Percentiles rank a stretch among this genome's conserved stretches.
Evolutionary conservation across 441 rosid species (phyloP).

Genomic region (Syzygium syzygioides): DNA sequence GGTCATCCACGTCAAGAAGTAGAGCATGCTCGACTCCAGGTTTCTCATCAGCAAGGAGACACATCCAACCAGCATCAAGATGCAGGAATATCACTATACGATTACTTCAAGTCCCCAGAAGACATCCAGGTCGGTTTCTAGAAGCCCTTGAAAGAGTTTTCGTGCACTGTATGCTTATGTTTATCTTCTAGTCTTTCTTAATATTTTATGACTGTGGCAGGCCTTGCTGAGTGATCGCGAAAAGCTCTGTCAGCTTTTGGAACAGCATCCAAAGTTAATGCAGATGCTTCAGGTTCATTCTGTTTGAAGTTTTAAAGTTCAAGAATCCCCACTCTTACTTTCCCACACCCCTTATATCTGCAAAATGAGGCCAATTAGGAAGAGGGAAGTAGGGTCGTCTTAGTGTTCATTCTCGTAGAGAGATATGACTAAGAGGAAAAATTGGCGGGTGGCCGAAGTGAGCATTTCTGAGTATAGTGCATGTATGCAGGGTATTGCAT

Average conservation of each 20-base stretch:
- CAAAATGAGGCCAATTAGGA: not conserved
- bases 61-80: conserved; percentile 62
- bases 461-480: not conserved
- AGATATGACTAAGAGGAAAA: not conserved
- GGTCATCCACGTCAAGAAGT: conserved; percentile 56
- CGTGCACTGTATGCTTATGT: conserved; percentile 1
- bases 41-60: conserved; percentile 53
- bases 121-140: conserved; percentile 68
- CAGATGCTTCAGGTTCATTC: conserved; percentile 92
- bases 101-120: conserved; percentile 88
- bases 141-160: not conserved
- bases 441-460: not conserved
- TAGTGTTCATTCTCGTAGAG: not conserved
- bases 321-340: not conserved
- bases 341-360: not conserved
- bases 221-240: conserved; percentile 81
- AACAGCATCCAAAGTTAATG: conserved; percentile 92
- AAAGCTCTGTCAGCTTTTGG: conserved; percentile 92
- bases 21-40: conserved; percentile 34
- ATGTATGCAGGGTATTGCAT: not conserved
- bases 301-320: not conserved
- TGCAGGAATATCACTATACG: conserved; percentile 77
- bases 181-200: conserved; percentile 12
- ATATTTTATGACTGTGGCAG: conserved; percentile 28
- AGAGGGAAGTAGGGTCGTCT: not conserved